These are phyloP conservation scores for Ophiostoma piceae DNA, from an alignment of 2,329 filamentous ascomycete genomes.

Conservation along the genomic window DNA sequence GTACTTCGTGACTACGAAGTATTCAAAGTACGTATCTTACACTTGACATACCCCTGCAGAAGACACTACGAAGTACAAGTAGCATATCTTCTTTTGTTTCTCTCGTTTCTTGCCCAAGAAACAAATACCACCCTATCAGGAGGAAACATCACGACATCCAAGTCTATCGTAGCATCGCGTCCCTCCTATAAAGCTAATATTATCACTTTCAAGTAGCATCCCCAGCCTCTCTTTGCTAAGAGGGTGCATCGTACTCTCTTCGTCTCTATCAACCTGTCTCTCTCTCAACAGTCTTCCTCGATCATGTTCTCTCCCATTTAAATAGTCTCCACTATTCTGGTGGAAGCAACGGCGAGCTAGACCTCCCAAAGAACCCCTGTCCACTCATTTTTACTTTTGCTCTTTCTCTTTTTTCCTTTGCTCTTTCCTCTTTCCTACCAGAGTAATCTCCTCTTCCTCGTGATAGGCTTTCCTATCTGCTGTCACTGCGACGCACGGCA, in stretches of 20 bases:
- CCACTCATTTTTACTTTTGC: neutral
- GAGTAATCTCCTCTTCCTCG: neutral
- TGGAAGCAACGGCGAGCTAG: neutral
- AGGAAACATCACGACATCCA: conserved; percentile 6
- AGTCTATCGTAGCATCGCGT: neutral
- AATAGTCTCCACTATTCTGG: neutral
- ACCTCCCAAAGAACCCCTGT: neutral
- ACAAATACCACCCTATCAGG: neutral
- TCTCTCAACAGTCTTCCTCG: neutral
- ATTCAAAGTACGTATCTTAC: too few species aligned
- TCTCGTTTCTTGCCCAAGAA: conserved; percentile 1
- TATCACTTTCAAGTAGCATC: neutral
- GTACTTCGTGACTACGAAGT: too few species aligned
- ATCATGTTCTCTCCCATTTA: neutral
- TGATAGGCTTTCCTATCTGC: neutral
- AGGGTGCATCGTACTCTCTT: too few species aligned
- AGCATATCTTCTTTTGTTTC: neutral
- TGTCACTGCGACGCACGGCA: neutral
- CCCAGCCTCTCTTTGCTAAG: neutral
- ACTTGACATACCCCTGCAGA: neutral
- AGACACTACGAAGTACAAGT: neutral
- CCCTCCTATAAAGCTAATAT: neutral
- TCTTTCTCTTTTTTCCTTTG: neutral
- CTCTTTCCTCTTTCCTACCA: too few species aligned
- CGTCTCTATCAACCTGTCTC: neutral